A percentile compares a stretch with the other conserved stretches of the same genome.
phyloP scores from a whole-genome alignment of 306 rosid genomes.

The Quercus gilva region DNA sequence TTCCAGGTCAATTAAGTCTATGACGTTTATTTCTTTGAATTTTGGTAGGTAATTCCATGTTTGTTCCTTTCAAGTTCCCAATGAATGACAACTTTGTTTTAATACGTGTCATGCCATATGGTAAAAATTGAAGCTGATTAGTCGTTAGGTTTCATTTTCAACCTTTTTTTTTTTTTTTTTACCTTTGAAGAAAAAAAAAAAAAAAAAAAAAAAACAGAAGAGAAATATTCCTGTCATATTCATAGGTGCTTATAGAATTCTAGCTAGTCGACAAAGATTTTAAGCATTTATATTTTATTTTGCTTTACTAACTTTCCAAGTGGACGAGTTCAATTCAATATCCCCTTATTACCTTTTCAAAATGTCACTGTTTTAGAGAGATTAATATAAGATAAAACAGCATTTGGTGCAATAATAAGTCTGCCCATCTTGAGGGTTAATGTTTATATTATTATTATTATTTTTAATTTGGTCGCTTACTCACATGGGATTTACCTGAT shows the following conservation, averaged over 20 bases:
- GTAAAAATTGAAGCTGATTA: background rate
- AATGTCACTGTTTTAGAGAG: background rate
- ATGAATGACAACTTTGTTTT: background rate
- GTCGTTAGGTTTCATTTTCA: background rate
- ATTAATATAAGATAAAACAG: background rate
- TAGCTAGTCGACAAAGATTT: background rate
- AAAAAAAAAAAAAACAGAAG: background rate
- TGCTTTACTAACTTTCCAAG: background rate
- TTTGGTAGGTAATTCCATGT: too few species aligned
- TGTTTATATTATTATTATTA: too few species aligned
- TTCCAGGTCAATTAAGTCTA: too few species aligned
- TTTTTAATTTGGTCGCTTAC: too few species aligned
- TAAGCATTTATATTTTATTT: background rate
- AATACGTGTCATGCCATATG: conserved; percentile 11
- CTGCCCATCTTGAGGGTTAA: background rate
- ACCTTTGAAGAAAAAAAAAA: background rate
- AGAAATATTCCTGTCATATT: background rate
- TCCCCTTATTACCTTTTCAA: background rate
- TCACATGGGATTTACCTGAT: background rate
- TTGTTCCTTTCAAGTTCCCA: background rate
- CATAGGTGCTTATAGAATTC: background rate
- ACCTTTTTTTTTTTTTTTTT: too few species aligned
- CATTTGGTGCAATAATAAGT: background rate
- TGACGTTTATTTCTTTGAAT: too few species aligned
- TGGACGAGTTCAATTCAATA: background rate